Base-by-base conservation (phyloP, 2,329 filamentous ascomycete genomes). In the Metarhizium anisopliae region DNA sequence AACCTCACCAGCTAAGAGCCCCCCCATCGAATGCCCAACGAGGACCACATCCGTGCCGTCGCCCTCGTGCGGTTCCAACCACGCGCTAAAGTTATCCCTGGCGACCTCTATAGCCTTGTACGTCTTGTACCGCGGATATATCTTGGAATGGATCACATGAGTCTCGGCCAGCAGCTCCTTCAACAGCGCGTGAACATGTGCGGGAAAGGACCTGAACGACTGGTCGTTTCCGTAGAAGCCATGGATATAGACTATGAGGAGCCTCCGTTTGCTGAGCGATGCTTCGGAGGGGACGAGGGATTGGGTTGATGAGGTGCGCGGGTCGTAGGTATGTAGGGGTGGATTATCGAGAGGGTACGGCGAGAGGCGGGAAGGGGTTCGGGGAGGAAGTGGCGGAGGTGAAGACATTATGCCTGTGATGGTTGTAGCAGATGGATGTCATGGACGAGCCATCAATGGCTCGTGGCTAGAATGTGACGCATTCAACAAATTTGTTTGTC, bases 141-240 rank as follows among this genome's bases (percentile, higher is more conserved):
- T 84, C 68, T 95, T 95, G 58, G 90, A 89, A 70, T 95, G 90
- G 1, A 96, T 84, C 40, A 86, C 80, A 73, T 95, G 90, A 6
- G 85, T 86, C 30, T 89, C 85, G 25, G 76, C 74, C 13, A 96
- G 72, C 0, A 85, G 77, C 8, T 82, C 75, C 13, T 83, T 83
- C 43, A 95, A 76, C 40, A 89, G 78, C 62, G 84, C 82, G 68
- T 96, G 92, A 4, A 96, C 82, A 72, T 96, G 90, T 7, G 88
- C 88, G 0, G 92, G 92, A 63, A 96, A 95, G 49, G 87, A 89
- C 59, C 85, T 82, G 67, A 96, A 96, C 56, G 89, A 95, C 36
- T 87, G 87, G 68, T 94, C 89, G 58, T 89, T 87, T 53, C 92
- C 91, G 78, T 94, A 87, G 72, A 95, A 96, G 58, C 92, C 91